Evolutionary conservation across 2,329 filamentous ascomycete species (phyloP), one percentile per base, ranked within the genome.

Genomic region (Aciculosporium take): DNA sequence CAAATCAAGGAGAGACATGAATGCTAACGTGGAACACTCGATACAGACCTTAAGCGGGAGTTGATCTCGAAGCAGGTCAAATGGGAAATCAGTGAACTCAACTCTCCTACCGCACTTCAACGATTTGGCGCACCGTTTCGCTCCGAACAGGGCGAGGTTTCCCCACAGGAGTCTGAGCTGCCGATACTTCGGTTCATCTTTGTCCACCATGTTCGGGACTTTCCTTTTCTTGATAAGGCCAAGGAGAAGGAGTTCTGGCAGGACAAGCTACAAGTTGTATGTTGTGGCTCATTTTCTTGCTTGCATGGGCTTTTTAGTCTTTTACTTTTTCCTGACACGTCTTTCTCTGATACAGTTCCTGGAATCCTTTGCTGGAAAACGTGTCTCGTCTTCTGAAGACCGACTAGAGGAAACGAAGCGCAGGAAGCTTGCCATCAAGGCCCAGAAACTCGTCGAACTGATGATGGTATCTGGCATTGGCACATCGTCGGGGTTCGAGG

Each of bases 211-310:
- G 79, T 98, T 45, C 86, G 91, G 55, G 93, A 96, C 54, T 98
- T 98, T 54, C 91, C 91, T 1, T 98, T 98, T 57, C 74, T 98
- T 48, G 87, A 98, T 63, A 86, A 94, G 69, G 91, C 91, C 18
- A 82, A 78, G 56, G 91, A 98, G 72, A 94, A 96, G 72, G 91
- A 98, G 64, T 98, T 98, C 56, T 98, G 91, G 91, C 91, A 98
- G 65, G 87, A 96, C 58, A 96, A 94, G 61, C 68, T 98, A 46
- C 91, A 98, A 68, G 76, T 88, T 57, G 85, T 94, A 65, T 51
- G 83, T 79, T 33, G 20, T 28, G 23, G 29, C 15, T 28, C 31
- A 3, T 21, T 8, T 31, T 10, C 24, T 17, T 23, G 28, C n/a
- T n/a, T n/a, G n/a, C n/a, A n/a, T 40, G 31, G 25, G 28, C 20